These are phyloP conservation scores for Lentinula novae-zelandiae DNA, from an alignment of 1,284 basidiomycete species.

Conservation along the genomic window DNA sequence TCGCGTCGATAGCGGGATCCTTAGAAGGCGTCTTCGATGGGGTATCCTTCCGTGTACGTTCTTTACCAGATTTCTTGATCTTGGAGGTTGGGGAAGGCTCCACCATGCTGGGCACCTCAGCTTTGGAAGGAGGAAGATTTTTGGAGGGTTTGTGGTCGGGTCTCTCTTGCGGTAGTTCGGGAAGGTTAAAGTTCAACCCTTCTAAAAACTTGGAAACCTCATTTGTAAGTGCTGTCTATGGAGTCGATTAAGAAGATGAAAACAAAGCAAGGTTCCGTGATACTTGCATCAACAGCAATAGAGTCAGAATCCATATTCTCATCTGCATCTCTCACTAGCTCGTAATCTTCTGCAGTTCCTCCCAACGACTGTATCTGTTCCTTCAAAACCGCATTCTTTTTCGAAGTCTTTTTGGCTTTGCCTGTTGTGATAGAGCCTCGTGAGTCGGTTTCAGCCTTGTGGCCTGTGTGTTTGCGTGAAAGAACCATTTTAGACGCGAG, in stretches of 20 bases:
- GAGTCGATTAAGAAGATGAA: not conserved
- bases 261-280: not conserved
- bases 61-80: not conserved
- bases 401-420: constrained; percentile 18
- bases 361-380: constrained; percentile 28
- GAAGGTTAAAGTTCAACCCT: constrained; percentile 42
- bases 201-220: constrained; percentile 62
- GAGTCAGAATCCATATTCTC: constrained; percentile 17
- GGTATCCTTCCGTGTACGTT: not conserved
- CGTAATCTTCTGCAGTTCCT: constrained; percentile 30
- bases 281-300: constrained; percentile 25
- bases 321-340: constrained; percentile 27
- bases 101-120: not conserved
- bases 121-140: constrained; percentile 2
- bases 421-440: constrained; percentile 1
- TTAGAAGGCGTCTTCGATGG: constrained; percentile 5
- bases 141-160: constrained; percentile 9
- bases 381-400: constrained; percentile 19
- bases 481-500: constrained; percentile 23
- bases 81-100: not conserved
- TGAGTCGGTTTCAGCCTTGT: constrained; percentile 11
- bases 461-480: constrained; percentile 27
- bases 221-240: constrained; percentile 42
- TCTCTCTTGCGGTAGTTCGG: constrained; percentile 24
- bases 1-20: constrained; percentile 9